phyloP scores from a whole-genome alignment of 495 filamentous ascomycete genomes.

The Alectoria sarmentosa region DNA sequence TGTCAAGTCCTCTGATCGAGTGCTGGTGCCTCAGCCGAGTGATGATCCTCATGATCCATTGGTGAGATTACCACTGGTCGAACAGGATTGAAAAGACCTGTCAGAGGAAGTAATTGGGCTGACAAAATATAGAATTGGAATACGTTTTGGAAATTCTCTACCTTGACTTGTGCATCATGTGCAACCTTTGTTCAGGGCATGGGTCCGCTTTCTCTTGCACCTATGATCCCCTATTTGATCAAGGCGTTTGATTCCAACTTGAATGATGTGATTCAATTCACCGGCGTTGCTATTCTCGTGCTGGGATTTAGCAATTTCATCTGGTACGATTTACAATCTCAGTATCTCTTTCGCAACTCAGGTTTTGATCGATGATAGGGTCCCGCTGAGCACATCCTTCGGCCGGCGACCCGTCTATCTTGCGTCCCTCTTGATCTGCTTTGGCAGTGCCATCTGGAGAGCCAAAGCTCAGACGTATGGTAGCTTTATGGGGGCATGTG shows the following conservation, averaged over 20 bases:
- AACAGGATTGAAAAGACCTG: background rate
- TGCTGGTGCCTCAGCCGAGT: slow-evolving; percentile 50
- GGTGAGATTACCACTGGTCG: slow-evolving; percentile 20
- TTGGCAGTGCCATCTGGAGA: slow-evolving; percentile 54
- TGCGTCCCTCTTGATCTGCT: slow-evolving; percentile 47
- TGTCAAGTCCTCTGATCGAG: slow-evolving; percentile 43
- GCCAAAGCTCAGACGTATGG: slow-evolving; percentile 49
- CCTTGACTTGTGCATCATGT: slow-evolving; percentile 40
- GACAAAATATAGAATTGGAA: slow-evolving; percentile 35
- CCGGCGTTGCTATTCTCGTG: slow-evolving; percentile 55
- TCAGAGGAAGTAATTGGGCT: background rate
- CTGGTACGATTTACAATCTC: slow-evolving; percentile 32
- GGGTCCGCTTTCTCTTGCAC: slow-evolving; percentile 51
- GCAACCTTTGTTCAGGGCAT: slow-evolving; percentile 52
- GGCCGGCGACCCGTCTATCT: slow-evolving; percentile 54
- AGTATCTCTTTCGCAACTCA: background rate
- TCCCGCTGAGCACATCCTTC: slow-evolving; percentile 51
- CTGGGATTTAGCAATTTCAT: slow-evolving; percentile 60
- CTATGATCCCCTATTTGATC: slow-evolving; percentile 51
- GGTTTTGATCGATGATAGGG: slow-evolving; percentile 28
- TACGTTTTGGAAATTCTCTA: slow-evolving; percentile 36
- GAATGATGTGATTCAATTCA: slow-evolving; percentile 42
- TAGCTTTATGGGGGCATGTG: slow-evolving; percentile 54
- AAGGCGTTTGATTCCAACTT: slow-evolving; percentile 48
- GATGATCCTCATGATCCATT: slow-evolving; percentile 42